These are phyloP conservation scores for Tritrichomonas foetus DNA, from an alignment of 208 protist species.

Conservation along the genomic window DNA sequence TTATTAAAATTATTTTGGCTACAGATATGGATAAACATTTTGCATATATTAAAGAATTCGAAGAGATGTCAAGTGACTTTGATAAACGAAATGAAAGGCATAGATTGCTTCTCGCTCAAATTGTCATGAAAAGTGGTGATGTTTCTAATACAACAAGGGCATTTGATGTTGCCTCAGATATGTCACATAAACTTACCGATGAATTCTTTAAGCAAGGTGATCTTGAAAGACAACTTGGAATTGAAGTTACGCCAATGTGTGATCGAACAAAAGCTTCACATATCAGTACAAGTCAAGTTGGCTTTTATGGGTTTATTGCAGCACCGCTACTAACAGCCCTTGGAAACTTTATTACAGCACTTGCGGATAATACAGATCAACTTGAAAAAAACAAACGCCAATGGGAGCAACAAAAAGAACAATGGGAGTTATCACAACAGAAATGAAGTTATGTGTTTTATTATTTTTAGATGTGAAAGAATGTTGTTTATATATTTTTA, in stretches of 20 bases:
- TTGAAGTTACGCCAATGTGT: background rate
- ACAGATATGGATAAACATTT: constrained; percentile 28
- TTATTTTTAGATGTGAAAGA: too few relatives aligned
- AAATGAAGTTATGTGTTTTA: background rate
- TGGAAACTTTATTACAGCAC: background rate
- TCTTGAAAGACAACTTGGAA: background rate
- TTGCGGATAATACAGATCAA: background rate
- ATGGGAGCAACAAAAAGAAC: background rate
- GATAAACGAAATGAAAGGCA: background rate
- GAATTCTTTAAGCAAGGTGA: constrained; percentile 36
- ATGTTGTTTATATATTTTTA: too few relatives aligned
- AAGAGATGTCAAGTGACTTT: background rate
- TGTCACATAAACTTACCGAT: background rate
- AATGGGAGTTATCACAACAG: background rate
- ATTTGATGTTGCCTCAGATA: background rate
- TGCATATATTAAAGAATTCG: background rate
- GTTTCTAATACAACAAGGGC: constrained; percentile 14
- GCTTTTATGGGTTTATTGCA: background rate
- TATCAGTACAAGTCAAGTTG: background rate
- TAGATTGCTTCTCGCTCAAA: background rate
- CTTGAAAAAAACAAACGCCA: background rate
- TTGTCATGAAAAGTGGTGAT: background rate
- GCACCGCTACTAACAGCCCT: background rate
- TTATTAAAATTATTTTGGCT: constrained; percentile 28
- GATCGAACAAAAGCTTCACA: background rate